Percentiles rank a stretch among this genome's conserved stretches.
Conservation (phyloP, 305 asterid genomes). For the Salvia sclarea region DNA sequence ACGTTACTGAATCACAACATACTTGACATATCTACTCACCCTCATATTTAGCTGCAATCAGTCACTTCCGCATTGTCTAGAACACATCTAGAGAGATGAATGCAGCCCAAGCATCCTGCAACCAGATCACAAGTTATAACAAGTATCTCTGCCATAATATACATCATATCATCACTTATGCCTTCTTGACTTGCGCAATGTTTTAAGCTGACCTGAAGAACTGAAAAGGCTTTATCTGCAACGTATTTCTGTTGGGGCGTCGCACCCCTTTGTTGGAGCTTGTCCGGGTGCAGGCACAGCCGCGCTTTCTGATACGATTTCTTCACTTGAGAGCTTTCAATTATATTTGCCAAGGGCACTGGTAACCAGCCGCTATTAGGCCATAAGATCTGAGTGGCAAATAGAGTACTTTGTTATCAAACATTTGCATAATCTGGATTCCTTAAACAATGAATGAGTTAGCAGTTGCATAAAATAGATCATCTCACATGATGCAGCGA, state of each 20-base stretch:
- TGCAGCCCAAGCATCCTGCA: slow-evolving; percentile 72
- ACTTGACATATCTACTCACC: not conserved
- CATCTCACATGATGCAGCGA: slow-evolving; percentile 67
- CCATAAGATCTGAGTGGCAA: slow-evolving; percentile 62
- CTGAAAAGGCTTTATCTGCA: slow-evolving; percentile 63
- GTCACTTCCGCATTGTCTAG: no score
- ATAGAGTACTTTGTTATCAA: not conserved
- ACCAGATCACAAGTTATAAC: slow-evolving; percentile 10
- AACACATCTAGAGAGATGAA: slow-evolving; percentile 48
- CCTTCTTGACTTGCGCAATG: not conserved
- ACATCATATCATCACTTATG: no score
- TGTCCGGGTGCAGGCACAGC: slow-evolving; percentile 80
- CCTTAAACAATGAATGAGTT: not conserved
- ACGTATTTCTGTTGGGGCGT: slow-evolving; percentile 60
- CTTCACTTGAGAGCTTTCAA: slow-evolving; percentile 59
- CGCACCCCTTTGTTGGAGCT: slow-evolving; percentile 83
- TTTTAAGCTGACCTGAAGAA: slow-evolving; percentile 59
- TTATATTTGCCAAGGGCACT: slow-evolving; percentile 43
- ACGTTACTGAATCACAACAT: slow-evolving; percentile 24
- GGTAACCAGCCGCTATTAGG: slow-evolving; percentile 64
- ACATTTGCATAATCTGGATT: not conserved
- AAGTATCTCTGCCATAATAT: not conserved
- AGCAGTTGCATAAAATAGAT: no score
- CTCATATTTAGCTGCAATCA: not conserved
- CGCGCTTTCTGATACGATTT: slow-evolving; percentile 84